Evolutionary conservation across 768 basidiomycete species (phyloP).

Genomic region (Podaxis sp.): DNA sequence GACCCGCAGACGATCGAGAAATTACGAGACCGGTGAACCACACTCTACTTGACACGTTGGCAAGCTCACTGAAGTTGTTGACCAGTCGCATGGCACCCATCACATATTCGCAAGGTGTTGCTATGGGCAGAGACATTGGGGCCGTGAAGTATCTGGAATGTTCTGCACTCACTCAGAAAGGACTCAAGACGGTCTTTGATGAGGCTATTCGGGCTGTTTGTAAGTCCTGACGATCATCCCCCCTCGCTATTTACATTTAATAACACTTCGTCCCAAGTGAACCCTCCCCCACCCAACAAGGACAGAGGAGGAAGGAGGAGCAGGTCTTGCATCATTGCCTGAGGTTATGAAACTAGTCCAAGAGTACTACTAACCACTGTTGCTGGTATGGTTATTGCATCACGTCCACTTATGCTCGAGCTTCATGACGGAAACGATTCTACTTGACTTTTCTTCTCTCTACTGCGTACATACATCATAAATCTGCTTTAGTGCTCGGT

Average conservation of each 20-base stretch:
- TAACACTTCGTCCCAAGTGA: constrained; percentile 44
- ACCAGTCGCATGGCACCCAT: constrained; percentile 91
- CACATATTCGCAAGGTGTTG: constrained; percentile 85
- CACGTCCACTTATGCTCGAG: constrained; percentile 6
- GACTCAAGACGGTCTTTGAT: constrained; percentile 98
- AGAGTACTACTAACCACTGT: constrained; percentile 12
- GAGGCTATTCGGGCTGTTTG: constrained; percentile 97
- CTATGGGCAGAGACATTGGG: constrained; percentile 90
- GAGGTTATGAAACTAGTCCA: constrained; percentile 21
- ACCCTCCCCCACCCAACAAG: constrained; percentile 66
- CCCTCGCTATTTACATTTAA: constrained; percentile 3
- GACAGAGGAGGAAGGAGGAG: constrained; percentile 43
- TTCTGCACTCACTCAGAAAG: constrained; percentile 96
- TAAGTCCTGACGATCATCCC: constrained; percentile 43
- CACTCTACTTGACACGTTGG: constrained; percentile 4
- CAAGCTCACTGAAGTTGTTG: constrained; percentile 9
- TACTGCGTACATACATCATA: constrained; percentile 10
- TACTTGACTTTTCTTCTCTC: not conserved
- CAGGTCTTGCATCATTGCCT: constrained; percentile 72
- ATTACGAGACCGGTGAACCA: constrained; percentile 77
- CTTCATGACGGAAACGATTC: constrained; percentile 12
- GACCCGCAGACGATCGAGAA: constrained; percentile 92
- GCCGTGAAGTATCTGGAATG: constrained; percentile 97
- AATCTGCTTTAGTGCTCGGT: constrained; percentile 9
- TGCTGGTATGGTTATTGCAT: constrained; percentile 12